Evolutionary conservation across 192 early-diverging fungal genomes (phyloP), one percentile per base, ranked within the genome.

Genomic region (Backusella mclennaniae): DNA sequence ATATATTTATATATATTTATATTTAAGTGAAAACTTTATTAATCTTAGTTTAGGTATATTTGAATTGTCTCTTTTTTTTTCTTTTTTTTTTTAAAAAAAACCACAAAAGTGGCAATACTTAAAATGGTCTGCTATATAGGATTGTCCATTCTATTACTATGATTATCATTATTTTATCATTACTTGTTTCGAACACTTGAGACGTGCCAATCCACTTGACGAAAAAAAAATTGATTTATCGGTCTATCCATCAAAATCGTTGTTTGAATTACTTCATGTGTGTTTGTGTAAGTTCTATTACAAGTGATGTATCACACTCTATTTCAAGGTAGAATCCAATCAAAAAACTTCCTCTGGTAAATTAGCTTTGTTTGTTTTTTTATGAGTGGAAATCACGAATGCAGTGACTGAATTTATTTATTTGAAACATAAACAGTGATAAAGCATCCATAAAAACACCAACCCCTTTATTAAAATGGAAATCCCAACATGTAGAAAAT

Each of bases 341-440:
- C 42, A 17, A 44, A 17, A 44, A 44, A 17, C 4, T 44, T 44
- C 19, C 5, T 49, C 46, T 49, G 6, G 19, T 17, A 49, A n/a
- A 49, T 63, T 12, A 29, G 11, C 9, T 63, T 29, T 63, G 23
- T 63, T 63, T 63, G 26, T 63, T 29, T 14, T 29, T 9, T 3
- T 44, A 15, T 5, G 42, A 44, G 15, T 44, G 12, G 14, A 44
- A 44, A 44, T 44, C 23, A 49, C 23, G 6, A 26, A 59, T 11
- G 12, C 23, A 59, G 23, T 26, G 4, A 59, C 12, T 59, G 12
- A 59, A 26, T 59, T 14, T 59, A 23, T 59, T 29, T 59, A 59
- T 59, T 59, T 59, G 56, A 59, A 59, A 59, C 56, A 59, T 59
- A 59, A 59, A 59, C 21, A 59, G 23, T 59, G 23, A 59, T 49